phyloP scores from a whole-genome alignment of 2,329 filamentous ascomycete species.

The Sporothrix pallida region DNA sequence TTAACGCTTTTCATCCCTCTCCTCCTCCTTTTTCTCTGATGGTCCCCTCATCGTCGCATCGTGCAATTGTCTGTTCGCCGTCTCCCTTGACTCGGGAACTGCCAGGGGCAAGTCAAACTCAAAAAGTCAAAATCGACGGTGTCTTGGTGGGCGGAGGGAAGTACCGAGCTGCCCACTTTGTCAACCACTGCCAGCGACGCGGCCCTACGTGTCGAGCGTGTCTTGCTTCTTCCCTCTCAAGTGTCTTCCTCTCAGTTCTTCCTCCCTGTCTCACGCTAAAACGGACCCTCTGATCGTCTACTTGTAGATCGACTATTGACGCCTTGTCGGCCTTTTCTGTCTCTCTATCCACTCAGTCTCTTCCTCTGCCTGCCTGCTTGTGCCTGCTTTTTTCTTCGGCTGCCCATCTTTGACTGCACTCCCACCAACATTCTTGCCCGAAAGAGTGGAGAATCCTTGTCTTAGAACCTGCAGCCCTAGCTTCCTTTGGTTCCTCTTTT shows the following conservation, averaged over 20 bases:
- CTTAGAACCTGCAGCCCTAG: constrained; percentile 28
- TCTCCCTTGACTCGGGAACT: constrained; percentile 18
- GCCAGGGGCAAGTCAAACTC: background rate
- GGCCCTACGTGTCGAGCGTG: background rate
- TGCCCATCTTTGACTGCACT: constrained; percentile 3
- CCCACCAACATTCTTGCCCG: constrained; percentile 31
- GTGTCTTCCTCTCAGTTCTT: background rate
- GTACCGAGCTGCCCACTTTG: constrained; percentile 7
- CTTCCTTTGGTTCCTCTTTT: constrained; percentile 21
- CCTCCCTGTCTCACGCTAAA: constrained; percentile 9
- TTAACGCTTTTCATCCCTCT: background rate
- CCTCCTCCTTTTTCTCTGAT: background rate
- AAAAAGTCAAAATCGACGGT: constrained; percentile 13
- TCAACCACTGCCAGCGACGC: constrained; percentile 2
- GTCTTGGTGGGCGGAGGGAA: background rate
- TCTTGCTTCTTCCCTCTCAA: background rate
- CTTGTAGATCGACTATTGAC: constrained; percentile 14
- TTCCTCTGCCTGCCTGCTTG: background rate
- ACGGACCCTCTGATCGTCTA: constrained; percentile 27
- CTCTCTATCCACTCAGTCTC: no score
- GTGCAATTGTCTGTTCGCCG: background rate
- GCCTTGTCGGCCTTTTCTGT: background rate
- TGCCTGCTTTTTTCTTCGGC: constrained; percentile 11
- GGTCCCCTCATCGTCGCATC: background rate
- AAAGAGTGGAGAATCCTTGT: constrained; percentile 34